These are phyloP conservation scores for Neurospora cerealis DNA, from an alignment of 495 filamentous ascomycete species.

Conservation along the genomic window DNA sequence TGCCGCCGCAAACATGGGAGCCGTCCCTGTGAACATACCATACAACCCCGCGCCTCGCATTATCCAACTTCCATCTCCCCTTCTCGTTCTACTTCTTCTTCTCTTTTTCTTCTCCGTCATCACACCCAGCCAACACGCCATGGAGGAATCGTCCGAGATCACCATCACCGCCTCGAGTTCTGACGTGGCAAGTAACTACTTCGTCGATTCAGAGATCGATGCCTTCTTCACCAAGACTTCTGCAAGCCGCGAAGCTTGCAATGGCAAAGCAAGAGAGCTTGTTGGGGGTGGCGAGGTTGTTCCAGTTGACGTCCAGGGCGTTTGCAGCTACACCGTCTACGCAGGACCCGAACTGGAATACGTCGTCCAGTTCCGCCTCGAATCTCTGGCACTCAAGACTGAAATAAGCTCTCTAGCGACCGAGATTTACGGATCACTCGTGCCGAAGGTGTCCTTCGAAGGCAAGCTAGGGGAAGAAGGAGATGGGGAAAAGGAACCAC, in stretches of 20 bases:
- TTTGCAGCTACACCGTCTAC: conserved; percentile 35
- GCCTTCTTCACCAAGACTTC: conserved; percentile 30
- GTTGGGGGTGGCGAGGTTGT: too few species aligned
- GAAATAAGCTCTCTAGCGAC: background rate
- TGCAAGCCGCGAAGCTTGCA: conserved; percentile 26
- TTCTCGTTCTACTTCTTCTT: too few species aligned
- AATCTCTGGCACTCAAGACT: conserved; percentile 14
- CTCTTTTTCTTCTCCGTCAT: background rate
- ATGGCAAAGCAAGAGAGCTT: conserved; percentile 22
- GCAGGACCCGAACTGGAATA: conserved; percentile 28
- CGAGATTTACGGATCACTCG: background rate
- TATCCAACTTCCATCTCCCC: too few species aligned
- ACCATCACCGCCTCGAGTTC: background rate
- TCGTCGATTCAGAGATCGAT: conserved; percentile 26
- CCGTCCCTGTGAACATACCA: too few species aligned
- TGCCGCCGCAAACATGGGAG: too few species aligned
- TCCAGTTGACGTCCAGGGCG: conserved; percentile 30
- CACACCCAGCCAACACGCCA: background rate
- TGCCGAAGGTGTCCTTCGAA: background rate
- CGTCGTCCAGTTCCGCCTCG: conserved; percentile 33
- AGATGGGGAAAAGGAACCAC: background rate
- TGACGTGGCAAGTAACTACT: conserved; percentile 13
- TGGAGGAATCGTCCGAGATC: background rate
- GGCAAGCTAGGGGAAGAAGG: background rate
- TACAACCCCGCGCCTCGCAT: background rate